These are phyloP conservation scores for Yamadazyma siamensis DNA, from an alignment of 1,139 yeast genomes.

Conservation along the genomic window DNA sequence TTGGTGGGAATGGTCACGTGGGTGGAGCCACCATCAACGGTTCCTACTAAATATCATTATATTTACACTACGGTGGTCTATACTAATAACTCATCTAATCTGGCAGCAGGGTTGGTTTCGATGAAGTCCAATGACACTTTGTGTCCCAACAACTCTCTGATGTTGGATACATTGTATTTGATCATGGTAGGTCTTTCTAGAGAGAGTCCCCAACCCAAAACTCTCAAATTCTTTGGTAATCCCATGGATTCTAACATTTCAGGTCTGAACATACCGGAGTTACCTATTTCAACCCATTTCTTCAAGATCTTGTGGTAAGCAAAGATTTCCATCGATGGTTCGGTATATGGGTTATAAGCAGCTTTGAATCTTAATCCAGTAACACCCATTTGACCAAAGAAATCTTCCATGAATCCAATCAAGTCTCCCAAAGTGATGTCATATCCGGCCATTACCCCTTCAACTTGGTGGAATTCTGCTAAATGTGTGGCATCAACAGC, in stretches of 20 bases:
- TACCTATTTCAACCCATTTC: constrained; percentile 99
- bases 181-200: constrained; percentile 99
- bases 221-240: constrained; percentile 88
- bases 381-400: constrained; percentile 97
- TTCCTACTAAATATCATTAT: too few relatives aligned
- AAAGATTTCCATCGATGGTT: constrained; percentile 96
- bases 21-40: too few relatives aligned
- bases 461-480: constrained; percentile 99
- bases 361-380: constrained; percentile 94
- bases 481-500: constrained; percentile 99
- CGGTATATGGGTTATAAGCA: constrained; percentile 98
- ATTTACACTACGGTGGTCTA: too few relatives aligned
- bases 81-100: constrained; percentile 66
- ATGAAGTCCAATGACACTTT: constrained; percentile 91
- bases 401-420: constrained; percentile 97
- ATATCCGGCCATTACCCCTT: constrained; percentile 97
- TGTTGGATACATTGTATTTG: constrained; percentile 92
- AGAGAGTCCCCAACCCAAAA: constrained; percentile 96
- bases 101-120: constrained; percentile 95
- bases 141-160: constrained; percentile 92
- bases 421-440: constrained; percentile 92
- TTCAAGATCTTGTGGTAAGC: constrained; percentile 93
- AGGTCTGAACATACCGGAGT: constrained; percentile 99
- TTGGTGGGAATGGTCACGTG: too few relatives aligned
- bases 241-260: constrained; percentile 99